Evolutionary conservation across 2,329 filamentous ascomycete genomes (phyloP).

Genomic region (Nigrospora sphaerica): DNA sequence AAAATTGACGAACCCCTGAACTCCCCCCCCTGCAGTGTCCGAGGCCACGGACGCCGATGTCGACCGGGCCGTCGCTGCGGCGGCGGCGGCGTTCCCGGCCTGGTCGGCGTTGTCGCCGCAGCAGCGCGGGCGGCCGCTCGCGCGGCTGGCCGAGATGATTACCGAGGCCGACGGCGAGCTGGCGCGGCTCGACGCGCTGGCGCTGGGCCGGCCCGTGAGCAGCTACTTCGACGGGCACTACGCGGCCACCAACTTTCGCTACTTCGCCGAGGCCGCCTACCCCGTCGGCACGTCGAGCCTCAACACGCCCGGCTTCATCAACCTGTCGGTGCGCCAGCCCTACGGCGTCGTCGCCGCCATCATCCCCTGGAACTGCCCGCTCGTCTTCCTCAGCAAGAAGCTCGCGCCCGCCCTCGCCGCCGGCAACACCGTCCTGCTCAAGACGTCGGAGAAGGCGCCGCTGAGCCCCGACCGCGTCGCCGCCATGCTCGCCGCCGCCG

Average conservation of each 20-base stretch:
- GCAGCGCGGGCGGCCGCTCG: slow-evolving; percentile 9
- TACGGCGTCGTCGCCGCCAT: slow-evolving; percentile 9
- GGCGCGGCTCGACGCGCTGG: slow-evolving; percentile 8
- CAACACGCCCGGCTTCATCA: slow-evolving; percentile 12
- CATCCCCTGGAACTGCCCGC: slow-evolving; percentile 70
- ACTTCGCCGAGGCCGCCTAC: slow-evolving; percentile 11
- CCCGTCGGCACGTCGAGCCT: slow-evolving; percentile 11
- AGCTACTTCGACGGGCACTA: slow-evolving; percentile 12
- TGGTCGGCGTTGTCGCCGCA: slow-evolving; percentile 11
- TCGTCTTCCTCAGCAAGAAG: slow-evolving; percentile 72
- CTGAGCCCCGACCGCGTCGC: slow-evolving; percentile 56
- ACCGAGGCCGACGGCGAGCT: slow-evolving; percentile 7
- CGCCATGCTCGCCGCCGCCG: slow-evolving; percentile 61
- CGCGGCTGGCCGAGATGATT: slow-evolving; percentile 13
- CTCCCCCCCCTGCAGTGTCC: background rate
- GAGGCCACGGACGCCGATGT: slow-evolving; percentile 14
- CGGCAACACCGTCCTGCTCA: slow-evolving; percentile 57
- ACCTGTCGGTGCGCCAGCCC: slow-evolving; percentile 8
- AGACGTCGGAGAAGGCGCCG: slow-evolving; percentile 59
- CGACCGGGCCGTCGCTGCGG: slow-evolving; percentile 14
- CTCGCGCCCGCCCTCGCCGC: slow-evolving; percentile 62
- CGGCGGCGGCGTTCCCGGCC: slow-evolving; percentile 11
- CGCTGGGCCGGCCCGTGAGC: slow-evolving; percentile 11
- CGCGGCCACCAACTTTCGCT: slow-evolving; percentile 6
- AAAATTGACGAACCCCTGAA: no score